A percentile compares a stretch with the other conserved stretches of the same genome.
Conservation (phyloP, 2,329 filamentous ascomycete species). For the Coniochaeta pulveracea region DNA sequence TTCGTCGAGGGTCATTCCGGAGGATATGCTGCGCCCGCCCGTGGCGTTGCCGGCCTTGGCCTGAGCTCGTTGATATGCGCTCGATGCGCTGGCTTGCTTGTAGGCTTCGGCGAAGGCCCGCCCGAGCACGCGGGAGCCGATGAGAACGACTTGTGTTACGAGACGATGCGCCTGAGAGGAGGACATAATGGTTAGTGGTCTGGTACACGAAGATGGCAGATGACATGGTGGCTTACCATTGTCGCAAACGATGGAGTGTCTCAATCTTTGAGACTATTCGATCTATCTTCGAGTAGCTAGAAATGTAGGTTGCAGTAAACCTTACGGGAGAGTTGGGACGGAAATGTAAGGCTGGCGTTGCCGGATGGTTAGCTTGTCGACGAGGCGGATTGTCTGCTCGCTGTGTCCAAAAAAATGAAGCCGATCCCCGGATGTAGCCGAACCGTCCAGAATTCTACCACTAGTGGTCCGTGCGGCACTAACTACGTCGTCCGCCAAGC, state of each 20-base stretch:
- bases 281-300: too few species aligned
- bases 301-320: too few species aligned
- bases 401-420: constrained; percentile 4
- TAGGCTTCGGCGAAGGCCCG: constrained; percentile 91
- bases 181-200: constrained; percentile 4
- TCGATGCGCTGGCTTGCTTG: constrained; percentile 83
- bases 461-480: neutral
- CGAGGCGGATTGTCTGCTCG: neutral
- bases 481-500: neutral
- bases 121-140: constrained; percentile 82
- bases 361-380: neutral
- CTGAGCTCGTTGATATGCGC: constrained; percentile 67
- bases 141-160: constrained; percentile 85
- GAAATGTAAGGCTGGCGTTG: neutral
- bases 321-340: too few species aligned
- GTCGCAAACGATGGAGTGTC: constrained; percentile 6
- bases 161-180: constrained; percentile 75
- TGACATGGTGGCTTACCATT: constrained; percentile 11
- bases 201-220: neutral
- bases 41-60: constrained; percentile 42
- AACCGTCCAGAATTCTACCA: constrained; percentile 1
- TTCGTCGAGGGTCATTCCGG: constrained; percentile 85
- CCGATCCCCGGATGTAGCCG: constrained; percentile 2
- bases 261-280: too few species aligned
- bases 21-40: constrained; percentile 35